These are phyloP conservation scores for Cruciata laevipes DNA, from an alignment of 257 asterid genomes.

Conservation along the genomic window DNA sequence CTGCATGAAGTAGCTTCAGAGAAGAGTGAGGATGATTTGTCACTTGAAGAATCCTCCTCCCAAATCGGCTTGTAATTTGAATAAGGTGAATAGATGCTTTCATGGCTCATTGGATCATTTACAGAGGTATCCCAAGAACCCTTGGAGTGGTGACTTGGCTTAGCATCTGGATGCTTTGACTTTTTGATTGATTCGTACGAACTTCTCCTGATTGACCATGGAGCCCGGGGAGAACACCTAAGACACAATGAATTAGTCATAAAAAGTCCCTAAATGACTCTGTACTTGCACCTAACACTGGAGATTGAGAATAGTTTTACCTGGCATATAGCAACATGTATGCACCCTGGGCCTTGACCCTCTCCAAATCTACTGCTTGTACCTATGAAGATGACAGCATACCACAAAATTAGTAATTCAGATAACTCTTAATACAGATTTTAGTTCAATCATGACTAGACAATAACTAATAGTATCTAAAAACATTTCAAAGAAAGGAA, in stretches of 20 bases:
- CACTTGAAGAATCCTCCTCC: conserved; percentile 41
- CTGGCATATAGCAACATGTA: conserved; percentile 88
- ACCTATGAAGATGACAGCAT: conserved; percentile 33
- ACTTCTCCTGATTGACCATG: conserved; percentile 43
- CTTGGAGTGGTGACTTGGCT: conserved; percentile 25
- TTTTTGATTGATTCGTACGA: conserved; percentile 35
- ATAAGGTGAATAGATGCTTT: conserved; percentile 15
- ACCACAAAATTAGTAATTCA: not conserved
- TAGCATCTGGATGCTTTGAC: conserved; percentile 21
- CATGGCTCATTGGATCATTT: conserved; percentile 18
- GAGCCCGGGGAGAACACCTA: conserved; percentile 88
- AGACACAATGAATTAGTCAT: conserved; percentile 14
- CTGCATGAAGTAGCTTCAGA: conserved; percentile 59
- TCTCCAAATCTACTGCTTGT: conserved; percentile 47
- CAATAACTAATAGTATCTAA: no score
- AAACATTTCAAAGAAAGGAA: not conserved
- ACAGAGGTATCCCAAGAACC: conserved; percentile 33
- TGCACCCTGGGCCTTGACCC: conserved; percentile 55
- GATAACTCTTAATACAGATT: not conserved
- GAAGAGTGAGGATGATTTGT: conserved; percentile 54
- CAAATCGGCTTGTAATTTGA: conserved; percentile 17
- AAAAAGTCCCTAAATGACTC: conserved; percentile 8
- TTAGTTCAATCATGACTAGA: no score
- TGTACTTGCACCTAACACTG: not conserved
- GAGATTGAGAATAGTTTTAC: conserved; percentile 24